Conservation (phyloP, 176 grass and related monocot species). For the Thinopyrum elongatum region DNA sequence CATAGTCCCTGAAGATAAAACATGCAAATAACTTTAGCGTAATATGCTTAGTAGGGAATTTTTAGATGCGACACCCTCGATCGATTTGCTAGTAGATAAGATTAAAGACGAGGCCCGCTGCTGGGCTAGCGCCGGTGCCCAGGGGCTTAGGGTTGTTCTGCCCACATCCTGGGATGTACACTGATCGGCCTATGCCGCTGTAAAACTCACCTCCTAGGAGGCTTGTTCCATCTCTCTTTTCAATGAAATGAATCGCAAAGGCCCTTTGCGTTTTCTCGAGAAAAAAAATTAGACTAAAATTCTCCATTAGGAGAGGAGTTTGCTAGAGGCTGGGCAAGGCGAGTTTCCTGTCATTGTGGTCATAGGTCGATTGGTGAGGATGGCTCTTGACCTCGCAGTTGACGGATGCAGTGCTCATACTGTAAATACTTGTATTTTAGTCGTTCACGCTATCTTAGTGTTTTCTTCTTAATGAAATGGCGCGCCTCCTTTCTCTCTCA, state of each 20-base stretch:
- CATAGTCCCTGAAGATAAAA: conserved; percentile 84
- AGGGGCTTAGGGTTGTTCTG: too few species aligned
- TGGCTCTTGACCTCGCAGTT: not conserved
- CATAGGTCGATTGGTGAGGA: not conserved
- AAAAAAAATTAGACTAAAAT: too few species aligned
- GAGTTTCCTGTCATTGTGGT: not conserved
- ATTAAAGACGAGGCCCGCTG: too few species aligned
- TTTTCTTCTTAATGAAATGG: not conserved
- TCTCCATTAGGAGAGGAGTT: conserved; percentile 22
- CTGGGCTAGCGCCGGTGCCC: too few species aligned
- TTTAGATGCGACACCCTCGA: too few species aligned
- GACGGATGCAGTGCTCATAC: not conserved
- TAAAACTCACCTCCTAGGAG: too few species aligned
- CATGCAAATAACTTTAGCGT: conserved; percentile 18
- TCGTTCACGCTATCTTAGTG: not conserved
- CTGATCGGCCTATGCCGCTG: too few species aligned
- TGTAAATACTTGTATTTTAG: not conserved
- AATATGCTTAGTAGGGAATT: conserved; percentile 19
- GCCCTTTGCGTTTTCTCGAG: too few species aligned
- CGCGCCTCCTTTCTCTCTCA: not conserved
- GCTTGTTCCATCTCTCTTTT: too few species aligned
- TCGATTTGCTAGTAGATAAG: too few species aligned
- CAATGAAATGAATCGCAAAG: too few species aligned
- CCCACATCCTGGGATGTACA: too few species aligned
- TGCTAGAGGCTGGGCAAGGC: not conserved